These are phyloP conservation scores for Rhizophagus sp. DNA, from an alignment of 192 early-diverging fungal species.

Conservation along the genomic window DNA sequence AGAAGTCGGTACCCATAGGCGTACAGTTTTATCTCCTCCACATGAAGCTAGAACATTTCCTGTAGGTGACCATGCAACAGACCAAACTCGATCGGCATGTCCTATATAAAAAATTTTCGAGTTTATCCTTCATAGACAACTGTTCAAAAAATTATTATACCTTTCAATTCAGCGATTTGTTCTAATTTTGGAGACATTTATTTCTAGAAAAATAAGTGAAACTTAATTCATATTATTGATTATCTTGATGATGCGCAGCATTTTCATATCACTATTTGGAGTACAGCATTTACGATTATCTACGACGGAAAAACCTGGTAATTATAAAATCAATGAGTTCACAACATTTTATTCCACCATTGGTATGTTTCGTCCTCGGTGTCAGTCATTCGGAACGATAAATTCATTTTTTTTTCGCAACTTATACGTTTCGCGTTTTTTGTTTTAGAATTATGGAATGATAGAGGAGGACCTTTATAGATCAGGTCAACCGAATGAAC, in stretches of 20 bases:
- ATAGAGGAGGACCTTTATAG: conserved; percentile 97
- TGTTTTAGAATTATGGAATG: conserved; percentile 89
- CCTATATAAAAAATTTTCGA: conserved; percentile 40
- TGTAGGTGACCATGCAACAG: conserved; percentile 80
- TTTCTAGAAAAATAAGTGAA: background rate
- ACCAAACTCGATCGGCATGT: conserved; percentile 87
- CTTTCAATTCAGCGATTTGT: conserved; percentile 61
- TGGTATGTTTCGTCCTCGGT: conserved; percentile 46
- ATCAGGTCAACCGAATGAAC: conserved; percentile 97
- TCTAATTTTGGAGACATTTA: conserved; percentile 40
- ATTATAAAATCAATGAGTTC: conserved; percentile 48
- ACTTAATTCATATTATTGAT: too few relatives aligned
- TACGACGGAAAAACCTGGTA: too few relatives aligned
- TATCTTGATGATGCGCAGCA: too few relatives aligned
- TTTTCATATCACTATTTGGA: too few relatives aligned
- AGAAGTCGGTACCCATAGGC: conserved; percentile 73
- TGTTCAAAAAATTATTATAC: conserved; percentile 31
- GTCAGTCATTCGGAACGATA: background rate
- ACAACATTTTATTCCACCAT: conserved; percentile 78
- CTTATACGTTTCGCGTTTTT: background rate
- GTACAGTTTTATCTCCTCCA: conserved; percentile 84
- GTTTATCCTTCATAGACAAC: background rate
- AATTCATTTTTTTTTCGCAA: background rate
- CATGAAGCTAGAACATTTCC: conserved; percentile 77
- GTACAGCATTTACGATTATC: too few relatives aligned